Evolutionary conservation across 2,329 filamentous ascomycete genomes (phyloP).

Genomic region (Trichoderma brevicompactum): DNA sequence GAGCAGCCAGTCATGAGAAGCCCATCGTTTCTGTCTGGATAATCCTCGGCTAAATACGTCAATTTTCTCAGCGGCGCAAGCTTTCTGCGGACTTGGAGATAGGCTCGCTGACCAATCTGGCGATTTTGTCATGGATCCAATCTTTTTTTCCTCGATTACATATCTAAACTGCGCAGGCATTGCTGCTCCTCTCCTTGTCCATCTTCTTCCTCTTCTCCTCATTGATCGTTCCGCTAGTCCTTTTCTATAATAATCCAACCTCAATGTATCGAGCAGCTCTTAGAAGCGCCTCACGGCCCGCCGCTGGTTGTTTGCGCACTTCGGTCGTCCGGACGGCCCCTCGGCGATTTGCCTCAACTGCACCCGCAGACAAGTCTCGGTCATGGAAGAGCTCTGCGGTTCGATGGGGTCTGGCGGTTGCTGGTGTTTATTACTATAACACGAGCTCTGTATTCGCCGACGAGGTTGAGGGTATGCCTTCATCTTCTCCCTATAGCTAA

Average conservation of each 20-base stretch:
- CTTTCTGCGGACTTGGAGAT: constrained; percentile 5
- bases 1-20: too few species aligned
- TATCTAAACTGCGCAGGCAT: constrained; percentile 16
- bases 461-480: constrained; percentile 70
- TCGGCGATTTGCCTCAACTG: constrained; percentile 59
- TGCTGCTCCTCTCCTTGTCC: constrained; percentile 3
- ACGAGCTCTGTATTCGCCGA: constrained; percentile 87
- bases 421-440: constrained; percentile 90
- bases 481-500: neutral
- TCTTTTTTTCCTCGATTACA: constrained; percentile 27
- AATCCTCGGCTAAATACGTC: constrained; percentile 13
- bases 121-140: constrained; percentile 22
- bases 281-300: constrained; percentile 52
- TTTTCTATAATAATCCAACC: constrained; percentile 8
- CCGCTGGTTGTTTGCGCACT: constrained; percentile 49
- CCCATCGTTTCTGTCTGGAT: neutral
- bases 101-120: constrained; percentile 30
- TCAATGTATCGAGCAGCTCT: constrained; percentile 59
- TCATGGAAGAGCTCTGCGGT: constrained; percentile 79
- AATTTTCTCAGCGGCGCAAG: neutral
- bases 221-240: constrained; percentile 21
- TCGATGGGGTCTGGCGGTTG: constrained; percentile 77
- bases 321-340: constrained; percentile 46
- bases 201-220: neutral
- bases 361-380: constrained; percentile 67